phyloP scores from a whole-genome alignment of 345 rosid genomes.

The Acer saccharum region DNA sequence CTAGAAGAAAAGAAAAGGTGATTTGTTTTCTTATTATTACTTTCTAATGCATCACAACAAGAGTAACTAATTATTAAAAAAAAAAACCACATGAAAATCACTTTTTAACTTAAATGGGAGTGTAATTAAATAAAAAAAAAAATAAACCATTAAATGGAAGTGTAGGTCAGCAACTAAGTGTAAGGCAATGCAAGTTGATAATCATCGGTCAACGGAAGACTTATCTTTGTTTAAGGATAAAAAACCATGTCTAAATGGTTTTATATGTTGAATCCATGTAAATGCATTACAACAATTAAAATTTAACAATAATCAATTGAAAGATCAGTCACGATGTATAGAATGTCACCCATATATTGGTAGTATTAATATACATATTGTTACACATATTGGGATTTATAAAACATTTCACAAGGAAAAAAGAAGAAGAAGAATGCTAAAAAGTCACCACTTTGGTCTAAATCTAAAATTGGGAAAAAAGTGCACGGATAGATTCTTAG shows the following conservation, averaged over 20 bases:
- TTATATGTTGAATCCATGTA: not conserved
- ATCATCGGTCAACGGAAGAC: not conserved
- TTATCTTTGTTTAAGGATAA: not conserved
- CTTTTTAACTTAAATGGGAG: too few species aligned
- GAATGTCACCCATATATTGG: not conserved
- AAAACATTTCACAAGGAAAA: not conserved
- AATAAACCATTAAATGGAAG: too few species aligned
- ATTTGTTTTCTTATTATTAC: not conserved
- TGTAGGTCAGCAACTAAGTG: not conserved
- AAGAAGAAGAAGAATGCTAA: not conserved
- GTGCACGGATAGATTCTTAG: not conserved
- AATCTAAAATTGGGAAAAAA: too few species aligned
- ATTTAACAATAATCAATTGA: not conserved
- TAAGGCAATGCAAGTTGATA: not conserved
- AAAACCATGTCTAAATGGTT: too few species aligned
- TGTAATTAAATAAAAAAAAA: too few species aligned
- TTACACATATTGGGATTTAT: not conserved
- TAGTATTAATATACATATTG: not conserved
- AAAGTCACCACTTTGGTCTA: too few species aligned
- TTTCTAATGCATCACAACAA: not conserved
- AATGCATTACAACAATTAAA: not conserved
- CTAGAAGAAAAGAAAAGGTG: not conserved
- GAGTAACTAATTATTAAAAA: not conserved
- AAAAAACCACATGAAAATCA: too few species aligned
- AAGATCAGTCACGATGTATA: not conserved